phyloP scores from a whole-genome alignment of 2,329 filamentous ascomycete species.

The Calonectria leucothoes region DNA sequence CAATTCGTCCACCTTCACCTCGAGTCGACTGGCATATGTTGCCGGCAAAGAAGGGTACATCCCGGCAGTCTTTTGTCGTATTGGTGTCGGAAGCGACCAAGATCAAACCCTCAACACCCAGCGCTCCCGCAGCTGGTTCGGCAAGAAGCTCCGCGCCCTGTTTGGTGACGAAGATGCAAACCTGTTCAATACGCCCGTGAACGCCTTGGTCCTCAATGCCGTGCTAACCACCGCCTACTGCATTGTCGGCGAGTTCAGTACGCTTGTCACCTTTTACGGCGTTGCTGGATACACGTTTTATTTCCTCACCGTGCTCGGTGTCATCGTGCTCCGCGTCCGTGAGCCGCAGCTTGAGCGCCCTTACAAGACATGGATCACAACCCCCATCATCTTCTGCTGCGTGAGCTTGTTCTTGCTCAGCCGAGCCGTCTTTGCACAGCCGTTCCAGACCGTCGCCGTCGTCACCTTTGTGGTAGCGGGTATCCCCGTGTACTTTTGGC shows the following conservation, averaged over 20 bases:
- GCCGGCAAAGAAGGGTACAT: conserved; percentile 97
- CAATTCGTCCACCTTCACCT: conserved; percentile 95
- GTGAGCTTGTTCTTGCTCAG: conserved; percentile 93
- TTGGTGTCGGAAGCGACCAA: conserved; percentile 74
- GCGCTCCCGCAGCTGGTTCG: conserved; percentile 66
- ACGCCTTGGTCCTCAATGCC: conserved; percentile 87
- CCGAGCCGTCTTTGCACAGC: conserved; percentile 89
- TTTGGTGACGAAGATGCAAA: conserved; percentile 82
- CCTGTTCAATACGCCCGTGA: conserved; percentile 93
- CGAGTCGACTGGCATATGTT: conserved; percentile 89
- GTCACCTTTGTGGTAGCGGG: conserved; percentile 86
- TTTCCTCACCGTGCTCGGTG: conserved; percentile 91
- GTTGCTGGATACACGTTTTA: conserved; percentile 98
- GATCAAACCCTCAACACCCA: conserved; percentile 55
- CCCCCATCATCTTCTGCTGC: conserved; percentile 98
- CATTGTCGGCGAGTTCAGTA: conserved; percentile 88
- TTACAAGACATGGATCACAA: conserved; percentile 96
- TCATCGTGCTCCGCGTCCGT: conserved; percentile 88
- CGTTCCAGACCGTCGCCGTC: conserved; percentile 89
- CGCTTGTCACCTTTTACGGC: conserved; percentile 95
- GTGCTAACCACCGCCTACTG: conserved; percentile 81
- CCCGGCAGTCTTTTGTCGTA: conserved; percentile 82
- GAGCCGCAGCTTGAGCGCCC: conserved; percentile 91
- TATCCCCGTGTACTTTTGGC: conserved; percentile 89
- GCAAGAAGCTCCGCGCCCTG: conserved; percentile 68